Evolutionary conservation across 805 yeast species (phyloP), one percentile per base, ranked within the genome.

Genomic region (Osmozyma mogii): DNA sequence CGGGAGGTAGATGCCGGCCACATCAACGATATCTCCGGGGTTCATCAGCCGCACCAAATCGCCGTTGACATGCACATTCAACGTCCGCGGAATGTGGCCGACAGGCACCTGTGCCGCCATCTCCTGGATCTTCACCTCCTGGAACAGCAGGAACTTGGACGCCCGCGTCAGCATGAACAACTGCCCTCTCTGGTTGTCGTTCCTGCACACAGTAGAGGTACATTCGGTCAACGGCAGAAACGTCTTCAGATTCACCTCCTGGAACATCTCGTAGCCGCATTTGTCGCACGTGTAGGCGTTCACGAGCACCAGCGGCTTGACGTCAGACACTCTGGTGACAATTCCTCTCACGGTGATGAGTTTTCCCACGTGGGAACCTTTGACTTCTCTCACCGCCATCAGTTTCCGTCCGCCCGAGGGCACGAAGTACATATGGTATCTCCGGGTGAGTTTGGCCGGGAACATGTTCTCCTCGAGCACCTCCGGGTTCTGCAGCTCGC

Each of bases 241-340:
- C 25, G 83, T 77, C 50, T 78, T 76, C 12, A 88, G 62, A 41
- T 74, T 78, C 41, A 92, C 95, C 54, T 94, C 97, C 62, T 92
- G 97, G 68, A 94, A 92, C 30, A 85, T 77, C 59, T 92, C 99
- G 57, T 73, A 81, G 27, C 98, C 99, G 67, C 99, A 92, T 46
- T 82, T 82, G 53, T 92, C 98, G 61, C 99, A 92, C 5, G 97
- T 84, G 53, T 89, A 94, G 1, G 98, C 97, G 45, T 81, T 85
- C 31, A 92, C 96, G 36, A 73, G 65, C 6, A 92, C 84, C 5
- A 84, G 68, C 4, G 99, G 99, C 55, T 88, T 89, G 25, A 92
- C 98, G 54, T 92, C 99, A 2, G 95, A 80, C 4, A 88, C 95
- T 42, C 98, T 70, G 6, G 97, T 92, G 29, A 89, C 85, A 42